A percentile compares a stretch with the other conserved stretches of the same genome.
These are phyloP conservation scores for Termitomyces sp. DNA, from an alignment of 768 basidiomycete genomes.

Conservation along the genomic window DNA sequence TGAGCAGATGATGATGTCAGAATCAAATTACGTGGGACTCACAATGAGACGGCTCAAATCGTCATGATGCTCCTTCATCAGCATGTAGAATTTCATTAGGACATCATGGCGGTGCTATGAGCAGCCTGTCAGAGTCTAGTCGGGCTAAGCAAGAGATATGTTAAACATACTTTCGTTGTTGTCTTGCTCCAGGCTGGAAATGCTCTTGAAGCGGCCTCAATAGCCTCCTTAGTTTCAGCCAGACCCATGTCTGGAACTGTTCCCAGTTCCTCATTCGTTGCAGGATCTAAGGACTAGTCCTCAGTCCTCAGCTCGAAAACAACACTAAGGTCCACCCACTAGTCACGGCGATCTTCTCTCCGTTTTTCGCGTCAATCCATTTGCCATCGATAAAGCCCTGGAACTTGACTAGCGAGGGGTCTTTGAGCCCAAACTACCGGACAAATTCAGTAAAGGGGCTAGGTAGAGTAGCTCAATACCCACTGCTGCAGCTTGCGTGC, in stretches of 20 bases:
- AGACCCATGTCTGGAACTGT: constrained; percentile 87
- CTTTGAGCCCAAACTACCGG: constrained; percentile 67
- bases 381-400: constrained; percentile 81
- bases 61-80: constrained; percentile 81
- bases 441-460: not conserved
- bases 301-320: not conserved
- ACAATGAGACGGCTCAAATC: constrained; percentile 87
- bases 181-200: constrained; percentile 86
- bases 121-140: not conserved
- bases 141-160: not conserved
- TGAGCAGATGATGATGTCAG: constrained; percentile 19
- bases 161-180: constrained; percentile 64
- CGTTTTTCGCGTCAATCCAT: constrained; percentile 77
- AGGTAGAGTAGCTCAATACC: constrained; percentile 9
- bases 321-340: constrained; percentile 44
- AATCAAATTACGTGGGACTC: constrained; percentile 21
- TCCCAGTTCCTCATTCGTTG: constrained; percentile 78
- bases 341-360: constrained; percentile 65
- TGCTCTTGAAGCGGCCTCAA: constrained; percentile 72
- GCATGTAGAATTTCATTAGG: constrained; percentile 66
- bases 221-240: constrained; percentile 78
- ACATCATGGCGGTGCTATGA: constrained; percentile 75
- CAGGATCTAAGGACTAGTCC: constrained; percentile 62
- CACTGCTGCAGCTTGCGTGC: constrained; percentile 39
- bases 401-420: constrained; percentile 65